Base-by-base conservation (phyloP, 148 eudicot genomes). In the Pouteria glomerata region DNA sequence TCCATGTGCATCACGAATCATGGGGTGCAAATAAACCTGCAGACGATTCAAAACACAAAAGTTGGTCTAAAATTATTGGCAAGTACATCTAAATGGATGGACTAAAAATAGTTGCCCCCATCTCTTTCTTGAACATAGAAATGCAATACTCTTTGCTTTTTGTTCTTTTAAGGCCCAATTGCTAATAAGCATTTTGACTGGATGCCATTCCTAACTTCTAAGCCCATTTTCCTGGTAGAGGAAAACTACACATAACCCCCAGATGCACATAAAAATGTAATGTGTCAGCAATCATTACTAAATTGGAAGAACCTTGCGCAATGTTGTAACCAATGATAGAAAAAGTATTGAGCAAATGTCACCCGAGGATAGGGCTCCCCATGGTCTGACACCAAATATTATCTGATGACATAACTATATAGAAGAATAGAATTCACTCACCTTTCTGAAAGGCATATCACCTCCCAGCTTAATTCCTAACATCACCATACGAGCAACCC, bases 401-500 rank as follows among this genome's bases (percentile, higher is more conserved):
- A 45, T 70, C 31, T 14, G 1, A 42, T 64, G 60, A 44, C 34
- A n/a, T 21, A 31, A 11, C 39, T 33, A 35, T 44, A 42, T 58
- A 39, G 21, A 47, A 62, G 27, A 12, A 34, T 16, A 14, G 70
- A 66, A 3, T 58, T 24, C 41, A 51, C 75, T 76, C 76, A 95
- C 98, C 93, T 89, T 91, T 76, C 63, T 80, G 70, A 95, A 95
- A 29, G 97, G 98, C 53, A 95, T 86, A 69, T 91, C 87, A 60
- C 97, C 96, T 69, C 92, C 90, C 62, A 95, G 86, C 77, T 86
- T 95, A 68, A 70, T 84, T 63, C 96, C 90, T 68, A 91, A 47
- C 98, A 95, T 95, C 48, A 91, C 98, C 98, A 95, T 95, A 35
- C 96, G 93, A 27, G 98, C 97, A 69, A 91, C 98, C 97, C 98